phyloP scores from a whole-genome alignment of 208 protist species.

The Crithidia acanthocephali region DNA sequence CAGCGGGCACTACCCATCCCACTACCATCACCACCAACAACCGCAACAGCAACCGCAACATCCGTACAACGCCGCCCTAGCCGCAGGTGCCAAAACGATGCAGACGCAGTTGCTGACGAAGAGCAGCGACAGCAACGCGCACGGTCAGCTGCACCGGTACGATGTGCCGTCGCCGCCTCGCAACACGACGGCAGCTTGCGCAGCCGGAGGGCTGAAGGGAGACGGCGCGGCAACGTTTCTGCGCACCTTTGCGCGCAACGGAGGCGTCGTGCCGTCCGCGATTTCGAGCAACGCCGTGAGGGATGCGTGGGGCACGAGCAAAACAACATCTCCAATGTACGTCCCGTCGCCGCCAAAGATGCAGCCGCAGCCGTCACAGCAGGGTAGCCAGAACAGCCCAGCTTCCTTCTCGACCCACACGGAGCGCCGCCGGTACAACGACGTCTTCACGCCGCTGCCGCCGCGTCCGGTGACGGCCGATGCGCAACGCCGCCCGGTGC shows the following conservation, averaged over 20 bases:
- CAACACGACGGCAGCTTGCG: too few species aligned
- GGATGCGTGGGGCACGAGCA: background rate
- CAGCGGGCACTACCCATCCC: background rate
- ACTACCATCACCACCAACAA: background rate
- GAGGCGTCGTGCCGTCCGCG: background rate
- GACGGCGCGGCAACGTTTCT: constrained; percentile 3
- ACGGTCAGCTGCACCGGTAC: constrained; percentile 11
- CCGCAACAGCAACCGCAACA: background rate
- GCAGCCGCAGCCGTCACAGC: background rate
- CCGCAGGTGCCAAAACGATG: background rate
- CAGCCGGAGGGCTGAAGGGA: background rate
- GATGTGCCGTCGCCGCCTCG: constrained; percentile 13
- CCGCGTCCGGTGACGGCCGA: constrained; percentile 10
- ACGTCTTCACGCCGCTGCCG: constrained; percentile 8
- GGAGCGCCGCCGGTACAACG: constrained; percentile 3
- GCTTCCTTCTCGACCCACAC: background rate
- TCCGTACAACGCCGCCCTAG: constrained; percentile 13
- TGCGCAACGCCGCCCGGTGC: background rate
- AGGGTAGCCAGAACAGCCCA: background rate
- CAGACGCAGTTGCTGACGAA: background rate
- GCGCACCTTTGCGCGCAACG: constrained; percentile 10
- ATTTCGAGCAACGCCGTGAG: background rate
- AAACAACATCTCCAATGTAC: background rate
- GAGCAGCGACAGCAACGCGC: background rate
- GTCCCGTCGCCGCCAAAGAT: constrained; percentile 9